phyloP scores from a whole-genome alignment of 129 eudicot species.

The Flaveria bidentis region DNA sequence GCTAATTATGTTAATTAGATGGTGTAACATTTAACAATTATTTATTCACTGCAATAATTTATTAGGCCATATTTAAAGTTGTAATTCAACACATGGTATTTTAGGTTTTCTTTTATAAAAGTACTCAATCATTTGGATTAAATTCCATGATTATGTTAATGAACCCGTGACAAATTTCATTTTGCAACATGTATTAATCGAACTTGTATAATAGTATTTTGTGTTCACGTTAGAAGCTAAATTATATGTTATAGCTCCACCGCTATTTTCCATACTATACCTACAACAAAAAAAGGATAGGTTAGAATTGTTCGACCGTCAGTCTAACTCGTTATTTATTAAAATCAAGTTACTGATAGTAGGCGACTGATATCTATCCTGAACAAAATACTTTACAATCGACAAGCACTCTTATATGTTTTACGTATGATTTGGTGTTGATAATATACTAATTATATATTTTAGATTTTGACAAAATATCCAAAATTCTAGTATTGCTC shows the following conservation, averaged over 20 bases:
- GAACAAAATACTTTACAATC: too few species aligned
- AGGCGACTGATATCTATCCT: too few species aligned
- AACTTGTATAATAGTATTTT: too few species aligned
- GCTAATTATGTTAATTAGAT: background rate
- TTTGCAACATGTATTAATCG: background rate
- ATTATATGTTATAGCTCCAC: background rate
- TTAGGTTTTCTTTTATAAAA: background rate
- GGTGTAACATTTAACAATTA: background rate
- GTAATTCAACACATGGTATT: background rate
- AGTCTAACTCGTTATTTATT: too few species aligned
- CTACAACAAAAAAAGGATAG: background rate
- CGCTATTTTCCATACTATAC: background rate
- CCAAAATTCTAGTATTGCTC: too few species aligned
- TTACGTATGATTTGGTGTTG: too few species aligned
- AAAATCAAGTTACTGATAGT: background rate
- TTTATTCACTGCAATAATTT: background rate
- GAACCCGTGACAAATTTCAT: background rate
- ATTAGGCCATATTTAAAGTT: background rate
- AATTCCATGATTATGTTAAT: background rate
- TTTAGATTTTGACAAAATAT: too few species aligned
- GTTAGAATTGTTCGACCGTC: background rate
- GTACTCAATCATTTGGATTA: background rate
- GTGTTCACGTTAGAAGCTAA: background rate
- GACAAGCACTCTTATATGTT: too few species aligned
- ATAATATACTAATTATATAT: too few species aligned